These are phyloP conservation scores for Pseudoturritis turrita DNA, from an alignment of 345 rosid genomes.

Conservation along the genomic window DNA sequence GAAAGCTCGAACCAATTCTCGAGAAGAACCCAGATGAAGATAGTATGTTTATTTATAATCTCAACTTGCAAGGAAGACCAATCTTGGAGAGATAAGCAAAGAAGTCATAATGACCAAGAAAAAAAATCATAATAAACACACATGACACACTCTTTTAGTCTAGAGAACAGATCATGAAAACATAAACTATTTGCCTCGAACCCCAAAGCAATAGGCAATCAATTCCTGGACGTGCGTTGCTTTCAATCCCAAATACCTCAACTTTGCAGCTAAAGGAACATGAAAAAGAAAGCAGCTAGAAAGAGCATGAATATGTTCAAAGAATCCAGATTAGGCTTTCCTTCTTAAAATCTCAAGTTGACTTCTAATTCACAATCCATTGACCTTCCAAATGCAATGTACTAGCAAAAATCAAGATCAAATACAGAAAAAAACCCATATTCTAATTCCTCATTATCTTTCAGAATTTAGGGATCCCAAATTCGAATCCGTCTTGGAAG, in stretches of 20 bases:
- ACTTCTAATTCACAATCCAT: conserved; percentile 1
- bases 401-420: background rate
- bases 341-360: background rate
- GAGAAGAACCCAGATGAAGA: background rate
- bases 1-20: background rate
- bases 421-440: background rate
- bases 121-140: background rate
- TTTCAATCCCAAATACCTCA: background rate
- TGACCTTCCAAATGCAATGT: conserved; percentile 12
- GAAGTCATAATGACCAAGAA: background rate
- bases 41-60: background rate
- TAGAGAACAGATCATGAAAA: background rate
- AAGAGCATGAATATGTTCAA: conserved; percentile 6
- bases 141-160: background rate
- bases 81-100: background rate
- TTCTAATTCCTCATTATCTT: background rate
- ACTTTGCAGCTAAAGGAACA: background rate
- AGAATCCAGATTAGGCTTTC: background rate
- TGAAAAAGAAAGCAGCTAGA: background rate
- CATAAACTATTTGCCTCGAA: background rate
- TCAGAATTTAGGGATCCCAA: conserved; percentile 12
- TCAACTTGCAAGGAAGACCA: conserved; percentile 7
- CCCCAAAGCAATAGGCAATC: background rate
- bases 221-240: background rate
- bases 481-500: background rate